Conservation (phyloP, 1,284 basidiomycete species). For the Ustilago hordei region DNA sequence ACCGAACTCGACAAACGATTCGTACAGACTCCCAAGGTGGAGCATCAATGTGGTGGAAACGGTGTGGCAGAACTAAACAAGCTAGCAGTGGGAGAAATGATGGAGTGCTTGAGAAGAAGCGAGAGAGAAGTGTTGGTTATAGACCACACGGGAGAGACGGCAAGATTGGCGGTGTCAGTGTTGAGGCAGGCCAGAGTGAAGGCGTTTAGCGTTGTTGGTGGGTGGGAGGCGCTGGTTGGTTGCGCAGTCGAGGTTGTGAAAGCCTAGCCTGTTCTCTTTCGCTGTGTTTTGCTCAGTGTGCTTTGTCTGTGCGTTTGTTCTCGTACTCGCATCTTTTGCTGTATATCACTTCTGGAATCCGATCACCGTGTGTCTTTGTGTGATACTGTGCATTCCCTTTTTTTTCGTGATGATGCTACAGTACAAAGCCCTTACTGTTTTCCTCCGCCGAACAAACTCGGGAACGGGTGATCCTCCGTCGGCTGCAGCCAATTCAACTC, state of each 20-base stretch:
- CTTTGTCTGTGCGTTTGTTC: background rate
- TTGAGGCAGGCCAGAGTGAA: slow-evolving; percentile 35
- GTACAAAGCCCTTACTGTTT: background rate
- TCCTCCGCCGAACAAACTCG: slow-evolving; percentile 31
- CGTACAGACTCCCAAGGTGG: slow-evolving; percentile 5
- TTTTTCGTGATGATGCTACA: background rate
- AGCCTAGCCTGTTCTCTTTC: background rate
- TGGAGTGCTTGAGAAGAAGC: slow-evolving; percentile 15
- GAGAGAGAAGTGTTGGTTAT: slow-evolving; percentile 29
- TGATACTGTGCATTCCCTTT: no score
- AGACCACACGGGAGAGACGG: slow-evolving; percentile 37
- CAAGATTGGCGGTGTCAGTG: slow-evolving; percentile 23
- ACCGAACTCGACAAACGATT: slow-evolving; percentile 39
- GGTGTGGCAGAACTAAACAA: slow-evolving; percentile 25
- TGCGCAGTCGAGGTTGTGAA: background rate
- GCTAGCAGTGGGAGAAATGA: slow-evolving; percentile 28
- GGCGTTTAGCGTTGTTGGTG: slow-evolving; percentile 26
- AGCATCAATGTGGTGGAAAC: slow-evolving; percentile 21
- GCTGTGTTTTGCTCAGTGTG: background rate
- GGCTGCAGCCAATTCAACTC: slow-evolving; percentile 63
- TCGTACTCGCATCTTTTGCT: slow-evolving; percentile 3
- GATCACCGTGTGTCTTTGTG: no score
- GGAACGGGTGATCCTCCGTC: slow-evolving; percentile 39
- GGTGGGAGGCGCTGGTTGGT: slow-evolving; percentile 14
- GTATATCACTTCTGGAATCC: slow-evolving; percentile 1